Evolutionary conservation across 345 rosid species (phyloP).

Genomic region (Eucalyptus sp.): DNA sequence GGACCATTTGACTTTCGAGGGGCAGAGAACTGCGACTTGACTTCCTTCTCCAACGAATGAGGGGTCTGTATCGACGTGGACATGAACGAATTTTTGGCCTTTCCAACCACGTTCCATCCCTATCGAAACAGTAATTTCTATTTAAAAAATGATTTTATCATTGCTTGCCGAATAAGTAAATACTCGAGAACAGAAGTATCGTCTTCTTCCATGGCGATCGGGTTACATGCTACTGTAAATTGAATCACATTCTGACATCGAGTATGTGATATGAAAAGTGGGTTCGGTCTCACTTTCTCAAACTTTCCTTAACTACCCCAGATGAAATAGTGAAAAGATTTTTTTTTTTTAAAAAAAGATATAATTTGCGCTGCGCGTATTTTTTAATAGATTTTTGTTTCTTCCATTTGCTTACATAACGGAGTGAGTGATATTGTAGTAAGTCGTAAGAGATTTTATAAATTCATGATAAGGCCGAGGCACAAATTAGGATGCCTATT

Average conservation of each 20-base stretch:
- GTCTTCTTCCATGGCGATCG: rapidly evolving
- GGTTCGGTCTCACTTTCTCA: not conserved
- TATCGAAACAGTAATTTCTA: not conserved
- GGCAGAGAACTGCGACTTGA: not conserved
- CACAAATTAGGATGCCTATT: not conserved
- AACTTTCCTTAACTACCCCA: not conserved
- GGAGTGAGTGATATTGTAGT: not conserved
- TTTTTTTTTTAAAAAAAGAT: not conserved
- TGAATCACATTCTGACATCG: not conserved
- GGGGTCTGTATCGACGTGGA: not conserved
- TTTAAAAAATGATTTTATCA: not conserved
- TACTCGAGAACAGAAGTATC: not conserved
- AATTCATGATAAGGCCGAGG: not conserved
- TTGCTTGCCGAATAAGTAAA: not conserved
- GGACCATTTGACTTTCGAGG: not conserved
- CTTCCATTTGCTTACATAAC: not conserved
- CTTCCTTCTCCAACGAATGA: not conserved
- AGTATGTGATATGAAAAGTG: not conserved
- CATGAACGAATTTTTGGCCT: not conserved
- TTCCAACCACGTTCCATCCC: not conserved
- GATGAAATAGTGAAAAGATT: not conserved
- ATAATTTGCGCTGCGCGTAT: not conserved
- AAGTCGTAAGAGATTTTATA: not conserved
- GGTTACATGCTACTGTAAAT: rapidly evolving
- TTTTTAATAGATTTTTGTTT: not conserved